Evolutionary conservation across 1,139 yeast species (phyloP).

Genomic region (Lodderomyces orthopsilosis): DNA sequence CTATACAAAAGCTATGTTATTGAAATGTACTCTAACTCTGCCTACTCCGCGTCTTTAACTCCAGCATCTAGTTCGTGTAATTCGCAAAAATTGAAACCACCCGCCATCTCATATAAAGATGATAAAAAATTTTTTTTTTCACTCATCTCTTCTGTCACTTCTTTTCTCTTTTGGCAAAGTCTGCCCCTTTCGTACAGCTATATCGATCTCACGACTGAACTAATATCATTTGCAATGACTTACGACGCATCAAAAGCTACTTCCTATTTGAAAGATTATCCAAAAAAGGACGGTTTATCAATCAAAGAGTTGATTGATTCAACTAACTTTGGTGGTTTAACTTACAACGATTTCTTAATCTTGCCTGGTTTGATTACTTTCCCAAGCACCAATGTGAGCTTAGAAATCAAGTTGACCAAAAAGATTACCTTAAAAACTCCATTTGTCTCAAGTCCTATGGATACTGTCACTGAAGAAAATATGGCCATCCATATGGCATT

Average conservation of each 20-base stretch:
- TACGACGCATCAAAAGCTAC: constrained; percentile 66
- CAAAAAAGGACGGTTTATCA: constrained; percentile 80
- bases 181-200: constrained; percentile 27
- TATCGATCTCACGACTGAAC: constrained; percentile 1
- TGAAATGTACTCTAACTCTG: no score
- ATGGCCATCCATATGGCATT: constrained; percentile 99
- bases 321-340: constrained; percentile 86
- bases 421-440: constrained; percentile 90
- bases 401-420: constrained; percentile 87
- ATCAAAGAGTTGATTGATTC: constrained; percentile 88
- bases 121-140: constrained; percentile 8
- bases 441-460: constrained; percentile 98
- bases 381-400: constrained; percentile 71
- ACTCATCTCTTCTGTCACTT: constrained; percentile 10
- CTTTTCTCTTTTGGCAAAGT: constrained; percentile 44
- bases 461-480: constrained; percentile 93
- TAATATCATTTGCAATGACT: constrained; percentile 24
- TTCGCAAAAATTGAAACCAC: neutral
- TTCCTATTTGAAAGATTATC: constrained; percentile 62
- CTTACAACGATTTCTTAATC: constrained; percentile 93
- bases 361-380: constrained; percentile 94
- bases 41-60: no score
- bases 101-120: neutral
- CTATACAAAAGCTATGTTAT: no score
- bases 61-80: neutral